phyloP scores from a whole-genome alignment of 768 basidiomycete species.

The Termitomyces sp. region DNA sequence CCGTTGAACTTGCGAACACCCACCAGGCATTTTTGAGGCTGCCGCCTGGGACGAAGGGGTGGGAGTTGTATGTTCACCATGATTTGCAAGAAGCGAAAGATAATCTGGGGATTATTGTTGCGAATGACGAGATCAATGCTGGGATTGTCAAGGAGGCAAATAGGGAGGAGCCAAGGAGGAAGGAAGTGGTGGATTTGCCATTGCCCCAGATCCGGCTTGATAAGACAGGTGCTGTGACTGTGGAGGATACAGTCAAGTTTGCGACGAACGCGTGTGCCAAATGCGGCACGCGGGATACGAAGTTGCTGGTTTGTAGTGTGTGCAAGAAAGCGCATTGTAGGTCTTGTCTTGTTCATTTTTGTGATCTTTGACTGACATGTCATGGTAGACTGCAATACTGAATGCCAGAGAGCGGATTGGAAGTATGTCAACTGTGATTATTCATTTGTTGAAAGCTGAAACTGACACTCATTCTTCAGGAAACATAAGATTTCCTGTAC shows the following conservation, averaged over 20 bases:
- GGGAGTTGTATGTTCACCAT: slow-evolving; percentile 16
- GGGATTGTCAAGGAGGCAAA: slow-evolving; percentile 1
- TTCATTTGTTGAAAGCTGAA: background rate
- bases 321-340: slow-evolving; percentile 23
- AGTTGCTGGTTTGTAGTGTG: slow-evolving; percentile 19
- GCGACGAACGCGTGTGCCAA: slow-evolving; percentile 24
- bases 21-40: slow-evolving; percentile 14
- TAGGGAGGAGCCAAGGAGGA: slow-evolving; percentile 12
- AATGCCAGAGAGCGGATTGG: slow-evolving; percentile 5
- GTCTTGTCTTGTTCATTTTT: background rate
- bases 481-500: background rate
- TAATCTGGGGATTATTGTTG: slow-evolving; percentile 19
- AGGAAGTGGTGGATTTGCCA: slow-evolving; percentile 16
- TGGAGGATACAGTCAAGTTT: slow-evolving; percentile 13
- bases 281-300: slow-evolving; percentile 21
- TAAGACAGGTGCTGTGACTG: slow-evolving; percentile 11
- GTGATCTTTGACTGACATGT: too few relatives aligned
- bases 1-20: slow-evolving; percentile 21
- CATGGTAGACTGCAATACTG: background rate
- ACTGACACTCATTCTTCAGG: slow-evolving; percentile 13
- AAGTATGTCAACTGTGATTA: background rate
- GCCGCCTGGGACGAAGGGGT: slow-evolving; percentile 11
- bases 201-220: slow-evolving; percentile 14
- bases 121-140: slow-evolving; percentile 18
- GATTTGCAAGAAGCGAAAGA: slow-evolving; percentile 17